phyloP scores from a whole-genome alignment of 164 flowering plant genomes.

The Malania oleifera region DNA sequence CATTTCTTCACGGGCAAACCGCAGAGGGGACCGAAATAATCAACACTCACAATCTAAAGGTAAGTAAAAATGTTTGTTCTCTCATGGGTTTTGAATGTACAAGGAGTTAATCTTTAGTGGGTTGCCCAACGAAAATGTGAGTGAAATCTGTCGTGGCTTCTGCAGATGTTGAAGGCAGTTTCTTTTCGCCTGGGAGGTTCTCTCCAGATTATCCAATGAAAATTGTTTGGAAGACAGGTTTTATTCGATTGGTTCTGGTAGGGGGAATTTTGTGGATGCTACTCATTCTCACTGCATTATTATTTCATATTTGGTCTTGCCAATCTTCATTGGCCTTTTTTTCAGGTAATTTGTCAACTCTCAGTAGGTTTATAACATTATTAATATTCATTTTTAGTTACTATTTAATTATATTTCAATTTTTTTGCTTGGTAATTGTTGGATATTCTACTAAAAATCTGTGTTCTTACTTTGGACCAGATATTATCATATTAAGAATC shows the following conservation, averaged over 20 bases:
- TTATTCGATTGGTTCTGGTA: slow-evolving; percentile 68
- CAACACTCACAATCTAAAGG: slow-evolving; percentile 30
- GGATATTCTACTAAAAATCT: too few relatives aligned
- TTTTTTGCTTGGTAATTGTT: too few relatives aligned
- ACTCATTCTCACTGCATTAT: slow-evolving; percentile 62
- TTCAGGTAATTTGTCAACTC: slow-evolving; percentile 55
- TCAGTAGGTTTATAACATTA: neutral
- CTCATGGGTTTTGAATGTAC: too few relatives aligned
- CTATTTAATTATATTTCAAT: too few relatives aligned
- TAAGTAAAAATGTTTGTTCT: slow-evolving; percentile 5
- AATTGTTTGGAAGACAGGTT: slow-evolving; percentile 72
- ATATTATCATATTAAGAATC: too few relatives aligned
- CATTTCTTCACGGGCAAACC: slow-evolving; percentile 8
- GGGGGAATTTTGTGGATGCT: slow-evolving; percentile 84
- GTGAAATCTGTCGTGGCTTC: slow-evolving; percentile 1
- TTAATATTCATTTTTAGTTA: neutral
- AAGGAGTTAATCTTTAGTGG: too few relatives aligned
- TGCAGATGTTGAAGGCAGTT: slow-evolving; percentile 45
- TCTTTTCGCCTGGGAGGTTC: slow-evolving; percentile 30
- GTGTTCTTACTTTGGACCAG: too few relatives aligned
- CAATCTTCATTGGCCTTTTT: slow-evolving; percentile 72
- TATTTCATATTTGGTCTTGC: slow-evolving; percentile 89
- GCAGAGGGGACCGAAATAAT: slow-evolving; percentile 28
- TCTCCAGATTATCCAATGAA: slow-evolving; percentile 52
- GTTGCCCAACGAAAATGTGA: neutral